Percentiles rank a stretch among this genome's conserved stretches.
Evolutionary conservation across 2,329 filamentous ascomycete genomes (phyloP).

Genomic region (Magnaporthales sp.): DNA sequence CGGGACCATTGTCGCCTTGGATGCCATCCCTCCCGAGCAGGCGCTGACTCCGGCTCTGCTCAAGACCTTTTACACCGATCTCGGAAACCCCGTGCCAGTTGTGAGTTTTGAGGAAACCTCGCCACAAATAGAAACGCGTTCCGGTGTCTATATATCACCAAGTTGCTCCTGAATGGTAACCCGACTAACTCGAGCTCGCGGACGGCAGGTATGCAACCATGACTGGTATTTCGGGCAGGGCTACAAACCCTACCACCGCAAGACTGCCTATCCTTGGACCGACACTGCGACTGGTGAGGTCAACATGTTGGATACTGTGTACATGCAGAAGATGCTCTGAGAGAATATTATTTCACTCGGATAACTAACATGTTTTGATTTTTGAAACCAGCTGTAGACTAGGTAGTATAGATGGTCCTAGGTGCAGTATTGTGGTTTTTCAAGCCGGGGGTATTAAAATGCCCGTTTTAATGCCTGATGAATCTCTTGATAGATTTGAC

Average conservation of each 20-base stretch:
- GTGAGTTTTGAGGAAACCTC: slow-evolving; percentile 13
- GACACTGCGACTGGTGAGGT: slow-evolving; percentile 9
- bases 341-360: too few relatives aligned
- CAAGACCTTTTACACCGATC: slow-evolving; percentile 17
- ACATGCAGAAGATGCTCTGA: slow-evolving; percentile 15
- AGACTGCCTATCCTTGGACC: slow-evolving; percentile 12
- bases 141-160: neutral
- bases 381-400: neutral
- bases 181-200: neutral
- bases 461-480: too few relatives aligned
- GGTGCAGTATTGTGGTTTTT: too few relatives aligned
- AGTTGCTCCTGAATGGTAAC: too few relatives aligned
- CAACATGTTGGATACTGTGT: slow-evolving; percentile 12
- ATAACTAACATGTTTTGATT: neutral
- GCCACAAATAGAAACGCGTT: neutral
- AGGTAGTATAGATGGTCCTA: too few relatives aligned
- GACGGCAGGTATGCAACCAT: slow-evolving; percentile 13
- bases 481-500: too few relatives aligned
- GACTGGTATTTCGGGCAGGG: slow-evolving; percentile 22
- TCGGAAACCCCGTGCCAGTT: slow-evolving; percentile 16
- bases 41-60: slow-evolving; percentile 17
- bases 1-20: slow-evolving; percentile 24
- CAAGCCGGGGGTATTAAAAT: too few relatives aligned
- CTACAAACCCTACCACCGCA: slow-evolving; percentile 13
- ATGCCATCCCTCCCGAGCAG: slow-evolving; percentile 22